Evolutionary conservation across 768 basidiomycete species (phyloP), one percentile per base, ranked within the genome.

Genomic region (Lactarius sanguifluus): DNA sequence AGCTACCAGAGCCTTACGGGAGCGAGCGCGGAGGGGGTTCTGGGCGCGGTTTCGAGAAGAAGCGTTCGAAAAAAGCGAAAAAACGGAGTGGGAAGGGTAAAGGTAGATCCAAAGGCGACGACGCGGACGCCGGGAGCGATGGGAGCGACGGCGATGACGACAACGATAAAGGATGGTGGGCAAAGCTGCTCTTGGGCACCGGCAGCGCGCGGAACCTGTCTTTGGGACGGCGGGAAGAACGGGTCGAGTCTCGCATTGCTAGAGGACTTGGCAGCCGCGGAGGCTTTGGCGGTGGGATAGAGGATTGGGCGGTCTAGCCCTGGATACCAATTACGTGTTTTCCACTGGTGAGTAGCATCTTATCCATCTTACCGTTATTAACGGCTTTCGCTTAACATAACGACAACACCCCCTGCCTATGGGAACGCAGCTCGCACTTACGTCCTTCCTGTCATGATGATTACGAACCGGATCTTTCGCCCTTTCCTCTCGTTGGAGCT

Each of bases 1-100:
- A 86, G 76, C 79, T 89, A 57, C 89, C 90, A 0, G 90, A 91
- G 75, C 83, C 86, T 41, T 87, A 88, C 68, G 66, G 66, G 36
- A 66, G 64, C 66, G 66, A 64, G 63, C 64, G 64, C 32, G 65
- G 64, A 18, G 68, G 59, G 32, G 66, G 65, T n/a, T 67, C 66
- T 47, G 67, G 68, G 32, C 61, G 64, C 36, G 69, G 69, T 12
- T 70, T 70, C 54, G 68, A 65, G 57, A 69, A 57, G 55, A 55
- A 50, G 65, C 57, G 55, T 36, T 32, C 57, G 40, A 76, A 74
- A 64, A 73, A 68, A 63, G 36, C 58, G 23, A 61, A 70, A 41
- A 68, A 69, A 30, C 71, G 71, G 62, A 62, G 59, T 30, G 73
- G 70, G 66, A 78, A 74, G 65, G 79, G 76, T 43, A 75, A 79